These are phyloP conservation scores for Fonsecaea monophora DNA, from an alignment of 2,329 filamentous ascomycete species.

Conservation along the genomic window DNA sequence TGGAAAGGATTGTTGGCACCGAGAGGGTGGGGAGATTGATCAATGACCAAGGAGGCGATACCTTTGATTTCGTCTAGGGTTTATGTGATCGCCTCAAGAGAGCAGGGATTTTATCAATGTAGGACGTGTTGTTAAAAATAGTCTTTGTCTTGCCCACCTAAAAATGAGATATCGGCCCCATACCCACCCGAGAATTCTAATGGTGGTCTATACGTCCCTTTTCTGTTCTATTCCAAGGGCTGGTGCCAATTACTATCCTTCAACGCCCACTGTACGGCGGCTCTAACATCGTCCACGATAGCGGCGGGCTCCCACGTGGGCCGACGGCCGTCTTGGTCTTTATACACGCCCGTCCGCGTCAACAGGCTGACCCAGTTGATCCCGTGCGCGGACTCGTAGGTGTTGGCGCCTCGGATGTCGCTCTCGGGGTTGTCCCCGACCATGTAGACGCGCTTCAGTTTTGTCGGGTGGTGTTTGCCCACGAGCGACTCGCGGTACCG, in stretches of 20 bases:
- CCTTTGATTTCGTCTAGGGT: constrained; percentile 86
- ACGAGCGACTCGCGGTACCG: constrained; percentile 62
- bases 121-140: background rate
- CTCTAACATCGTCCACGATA: constrained; percentile 75
- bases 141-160: background rate
- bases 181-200: background rate
- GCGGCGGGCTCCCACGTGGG: constrained; percentile 68
- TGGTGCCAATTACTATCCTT: constrained; percentile 56
- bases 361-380: constrained; percentile 67
- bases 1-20: constrained; percentile 86
- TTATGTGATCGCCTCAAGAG: background rate
- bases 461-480: constrained; percentile 42
- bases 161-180: background rate
- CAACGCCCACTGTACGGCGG: constrained; percentile 79
- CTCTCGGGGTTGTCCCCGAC: constrained; percentile 88
- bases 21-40: constrained; percentile 84
- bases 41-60: constrained; percentile 78
- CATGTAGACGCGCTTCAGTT: constrained; percentile 86
- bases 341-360: constrained; percentile 74
- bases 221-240: constrained; percentile 18
- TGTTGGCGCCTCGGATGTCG: constrained; percentile 87
- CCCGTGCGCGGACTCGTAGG: constrained; percentile 69
- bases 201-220: constrained; percentile 8
- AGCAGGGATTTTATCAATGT: background rate
- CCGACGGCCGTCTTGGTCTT: constrained; percentile 55